phyloP scores from a whole-genome alignment of 1,284 basidiomycete species.

The Agaricales sp. region DNA sequence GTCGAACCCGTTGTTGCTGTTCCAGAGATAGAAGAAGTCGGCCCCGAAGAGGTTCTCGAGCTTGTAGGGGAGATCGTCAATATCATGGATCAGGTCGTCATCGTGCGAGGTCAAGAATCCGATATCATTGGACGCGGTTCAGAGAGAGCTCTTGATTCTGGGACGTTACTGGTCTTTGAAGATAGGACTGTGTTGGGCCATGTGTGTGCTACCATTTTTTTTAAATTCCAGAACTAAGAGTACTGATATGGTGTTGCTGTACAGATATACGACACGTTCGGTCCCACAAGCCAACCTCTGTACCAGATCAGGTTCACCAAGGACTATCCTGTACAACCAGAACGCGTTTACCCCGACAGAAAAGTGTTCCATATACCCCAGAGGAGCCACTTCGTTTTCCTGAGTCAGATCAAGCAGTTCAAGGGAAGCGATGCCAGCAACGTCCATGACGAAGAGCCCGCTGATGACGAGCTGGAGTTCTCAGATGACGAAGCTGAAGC shows the following conservation, averaged over 20 bases:
- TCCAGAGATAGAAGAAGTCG: slow-evolving; percentile 49
- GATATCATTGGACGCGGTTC: slow-evolving; percentile 30
- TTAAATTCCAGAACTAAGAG: neutral
- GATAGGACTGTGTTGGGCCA: slow-evolving; percentile 78
- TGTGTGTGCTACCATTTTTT: slow-evolving; percentile 33
- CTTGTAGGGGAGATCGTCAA: slow-evolving; percentile 67
- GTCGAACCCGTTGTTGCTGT: slow-evolving; percentile 36
- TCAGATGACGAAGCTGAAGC: slow-evolving; percentile 86
- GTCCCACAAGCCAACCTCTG: slow-evolving; percentile 75
- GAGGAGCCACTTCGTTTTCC: slow-evolving; percentile 71
- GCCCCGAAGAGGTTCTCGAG: slow-evolving; percentile 49
- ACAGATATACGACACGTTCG: slow-evolving; percentile 85
- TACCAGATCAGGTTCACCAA: slow-evolving; percentile 72
- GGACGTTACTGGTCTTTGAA: slow-evolving; percentile 79
- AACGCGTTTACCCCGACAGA: slow-evolving; percentile 40
- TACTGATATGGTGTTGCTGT: slow-evolving; percentile 11
- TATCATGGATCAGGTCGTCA: slow-evolving; percentile 58
- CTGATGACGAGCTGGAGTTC: slow-evolving; percentile 79
- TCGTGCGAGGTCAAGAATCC: slow-evolving; percentile 52
- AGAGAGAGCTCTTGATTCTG: slow-evolving; percentile 65
- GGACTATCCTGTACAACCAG: slow-evolving; percentile 42
- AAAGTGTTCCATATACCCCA: slow-evolving; percentile 71
- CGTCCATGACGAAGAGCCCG: slow-evolving; percentile 82
- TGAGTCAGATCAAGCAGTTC: slow-evolving; percentile 48
- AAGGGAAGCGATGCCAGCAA: slow-evolving; percentile 92